Percentiles rank a stretch among this genome's conserved stretches.
phyloP scores from a whole-genome alignment of 2,329 filamentous ascomycete species.

The Penicillium griseofulvum region DNA sequence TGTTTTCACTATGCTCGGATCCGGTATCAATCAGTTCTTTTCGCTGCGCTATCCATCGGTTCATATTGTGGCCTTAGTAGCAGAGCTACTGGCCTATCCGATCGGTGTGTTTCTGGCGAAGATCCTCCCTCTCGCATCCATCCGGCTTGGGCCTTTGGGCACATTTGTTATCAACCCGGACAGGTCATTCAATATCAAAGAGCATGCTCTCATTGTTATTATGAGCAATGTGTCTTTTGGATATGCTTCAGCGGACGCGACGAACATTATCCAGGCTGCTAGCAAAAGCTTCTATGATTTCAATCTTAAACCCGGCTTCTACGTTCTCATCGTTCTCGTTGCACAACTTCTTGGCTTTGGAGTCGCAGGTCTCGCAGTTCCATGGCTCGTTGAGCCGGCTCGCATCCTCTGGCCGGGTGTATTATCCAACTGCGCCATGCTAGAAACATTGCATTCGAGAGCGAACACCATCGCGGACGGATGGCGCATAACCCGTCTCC shows the following conservation, averaged over 20 bases:
- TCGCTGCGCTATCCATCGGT: constrained; percentile 48
- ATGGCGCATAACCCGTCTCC: constrained; percentile 40
- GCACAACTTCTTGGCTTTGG: constrained; percentile 44
- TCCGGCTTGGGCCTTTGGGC: constrained; percentile 20
- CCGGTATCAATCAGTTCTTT: constrained; percentile 51
- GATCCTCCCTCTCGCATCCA: constrained; percentile 37
- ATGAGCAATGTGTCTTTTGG: constrained; percentile 53
- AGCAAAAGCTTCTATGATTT: constrained; percentile 42
- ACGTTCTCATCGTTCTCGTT: constrained; percentile 39
- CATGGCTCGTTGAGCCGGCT: constrained; percentile 41
- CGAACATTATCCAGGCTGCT: constrained; percentile 48
- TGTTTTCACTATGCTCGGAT: constrained; percentile 43
- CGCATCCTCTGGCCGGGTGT: constrained; percentile 42
- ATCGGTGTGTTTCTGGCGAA: constrained; percentile 43
- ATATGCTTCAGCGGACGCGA: constrained; percentile 46
- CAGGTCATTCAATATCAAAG: constrained; percentile 48
- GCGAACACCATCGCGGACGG: constrained; percentile 39
- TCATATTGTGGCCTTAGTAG: constrained; percentile 47
- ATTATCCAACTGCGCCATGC: constrained; percentile 40
- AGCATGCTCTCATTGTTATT: constrained; percentile 48
- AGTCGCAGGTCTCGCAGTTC: constrained; percentile 37
- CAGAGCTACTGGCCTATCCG: constrained; percentile 47
- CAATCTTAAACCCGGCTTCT: constrained; percentile 39
- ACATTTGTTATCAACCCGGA: constrained; percentile 41
- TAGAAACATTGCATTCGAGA: constrained; percentile 40